These are phyloP conservation scores for Alternaria longipes DNA, from an alignment of 2,329 filamentous ascomycete species.

Conservation along the genomic window DNA sequence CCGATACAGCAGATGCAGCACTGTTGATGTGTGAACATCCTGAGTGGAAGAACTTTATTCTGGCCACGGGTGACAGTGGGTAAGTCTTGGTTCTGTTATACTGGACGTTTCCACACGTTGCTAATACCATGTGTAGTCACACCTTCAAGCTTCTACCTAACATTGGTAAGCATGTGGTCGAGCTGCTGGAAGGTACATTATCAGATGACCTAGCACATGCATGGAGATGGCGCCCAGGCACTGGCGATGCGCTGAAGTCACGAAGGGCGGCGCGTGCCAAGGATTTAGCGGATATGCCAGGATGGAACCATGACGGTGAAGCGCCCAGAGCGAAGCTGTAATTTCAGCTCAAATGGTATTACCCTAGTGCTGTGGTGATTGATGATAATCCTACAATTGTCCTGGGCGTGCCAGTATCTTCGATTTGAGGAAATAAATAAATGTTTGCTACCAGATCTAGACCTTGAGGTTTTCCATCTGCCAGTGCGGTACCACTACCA, in stretches of 20 bases:
- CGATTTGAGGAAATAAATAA: background rate
- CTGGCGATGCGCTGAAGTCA: constrained; percentile 56
- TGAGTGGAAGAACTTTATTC: constrained; percentile 57
- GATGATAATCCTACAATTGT: background rate
- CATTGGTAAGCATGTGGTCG: constrained; percentile 59
- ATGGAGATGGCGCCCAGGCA: constrained; percentile 58
- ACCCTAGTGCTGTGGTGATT: background rate
- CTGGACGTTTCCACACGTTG: background rate
- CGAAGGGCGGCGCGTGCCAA: constrained; percentile 53
- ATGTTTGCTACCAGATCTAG: background rate
- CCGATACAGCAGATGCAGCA: constrained; percentile 69
- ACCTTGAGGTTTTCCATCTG: background rate
- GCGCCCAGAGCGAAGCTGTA: constrained; percentile 17
- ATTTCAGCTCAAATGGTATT: background rate
- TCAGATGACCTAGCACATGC: constrained; percentile 52
- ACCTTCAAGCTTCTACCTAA: constrained; percentile 59
- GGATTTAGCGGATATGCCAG: constrained; percentile 58
- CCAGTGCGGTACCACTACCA: background rate
- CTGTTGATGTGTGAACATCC: constrained; percentile 66
- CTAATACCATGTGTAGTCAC: constrained; percentile 45
- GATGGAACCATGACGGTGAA: constrained; percentile 49
- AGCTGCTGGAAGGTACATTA: constrained; percentile 55
- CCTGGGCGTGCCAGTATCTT: background rate
- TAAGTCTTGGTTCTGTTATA: constrained; percentile 33
- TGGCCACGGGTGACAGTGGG: constrained; percentile 61